phyloP scores from a whole-genome alignment of 495 filamentous ascomycete species.

The Zalerion maritima region DNA sequence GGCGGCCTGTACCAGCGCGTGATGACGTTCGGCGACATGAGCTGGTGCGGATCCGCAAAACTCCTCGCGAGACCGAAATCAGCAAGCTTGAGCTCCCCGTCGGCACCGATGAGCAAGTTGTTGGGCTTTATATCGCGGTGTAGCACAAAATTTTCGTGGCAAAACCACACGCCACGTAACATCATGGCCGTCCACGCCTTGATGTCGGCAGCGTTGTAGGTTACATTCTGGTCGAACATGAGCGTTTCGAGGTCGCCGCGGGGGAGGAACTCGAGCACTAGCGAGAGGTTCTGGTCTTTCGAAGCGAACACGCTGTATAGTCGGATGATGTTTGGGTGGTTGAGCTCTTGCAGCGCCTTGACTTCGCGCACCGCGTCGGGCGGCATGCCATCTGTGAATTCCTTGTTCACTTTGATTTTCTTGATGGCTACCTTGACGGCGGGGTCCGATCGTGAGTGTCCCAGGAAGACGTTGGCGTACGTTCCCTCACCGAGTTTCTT shows the following conservation, averaged over 20 bases:
- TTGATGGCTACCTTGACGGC: constrained; percentile 77
- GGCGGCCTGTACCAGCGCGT: constrained; percentile 94
- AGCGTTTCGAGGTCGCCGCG: constrained; percentile 85
- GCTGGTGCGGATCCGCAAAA: constrained; percentile 74
- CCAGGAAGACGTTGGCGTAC: constrained; percentile 89
- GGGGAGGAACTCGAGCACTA: constrained; percentile 88
- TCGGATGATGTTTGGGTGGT: constrained; percentile 87
- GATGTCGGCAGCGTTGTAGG: constrained; percentile 72
- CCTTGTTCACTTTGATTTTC: constrained; percentile 88
- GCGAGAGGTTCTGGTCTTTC: constrained; percentile 84
- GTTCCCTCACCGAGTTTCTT: constrained; percentile 92
- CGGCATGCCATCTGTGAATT: constrained; percentile 68
- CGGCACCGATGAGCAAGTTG: constrained; percentile 85
- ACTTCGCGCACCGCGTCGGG: constrained; percentile 94
- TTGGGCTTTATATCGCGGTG: constrained; percentile 99
- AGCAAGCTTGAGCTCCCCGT: constrained; percentile 86
- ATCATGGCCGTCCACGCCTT: constrained; percentile 99
- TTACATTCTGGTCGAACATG: constrained; percentile 78
- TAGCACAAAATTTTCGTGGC: constrained; percentile 84
- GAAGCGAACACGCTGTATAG: constrained; percentile 83
- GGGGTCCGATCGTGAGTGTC: constrained; percentile 57
- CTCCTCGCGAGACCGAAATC: constrained; percentile 91
- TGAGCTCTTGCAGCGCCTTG: constrained; percentile 87
- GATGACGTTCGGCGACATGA: constrained; percentile 91
- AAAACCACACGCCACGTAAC: constrained; percentile 84